These are phyloP conservation scores for Coemansia aciculifera DNA, from an alignment of 192 early-diverging fungal species.

Conservation along the genomic window DNA sequence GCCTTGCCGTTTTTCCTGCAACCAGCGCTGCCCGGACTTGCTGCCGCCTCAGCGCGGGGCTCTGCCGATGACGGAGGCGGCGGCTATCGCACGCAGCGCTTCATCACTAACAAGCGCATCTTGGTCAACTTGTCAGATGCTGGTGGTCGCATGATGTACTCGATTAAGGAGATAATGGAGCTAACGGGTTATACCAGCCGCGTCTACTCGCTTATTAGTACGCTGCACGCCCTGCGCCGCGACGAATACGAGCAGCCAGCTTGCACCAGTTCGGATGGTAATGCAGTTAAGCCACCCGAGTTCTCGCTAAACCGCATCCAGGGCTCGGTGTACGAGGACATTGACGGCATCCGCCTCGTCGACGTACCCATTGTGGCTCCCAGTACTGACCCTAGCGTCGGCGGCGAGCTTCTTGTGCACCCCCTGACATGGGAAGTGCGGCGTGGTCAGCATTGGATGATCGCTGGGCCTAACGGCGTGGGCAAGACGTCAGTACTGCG, in stretches of 20 bases:
- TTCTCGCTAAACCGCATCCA: constrained; percentile 25
- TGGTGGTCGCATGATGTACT: constrained; percentile 95
- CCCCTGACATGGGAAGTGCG: constrained; percentile 83
- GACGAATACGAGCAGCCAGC: constrained; percentile 54
- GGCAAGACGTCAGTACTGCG: constrained; percentile 93
- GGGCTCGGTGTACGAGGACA: constrained; percentile 46
- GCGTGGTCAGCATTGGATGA: constrained; percentile 90
- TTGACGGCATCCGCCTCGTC: constrained; percentile 76
- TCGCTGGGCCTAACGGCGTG: constrained; percentile 93
- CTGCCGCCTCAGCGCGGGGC: neutral
- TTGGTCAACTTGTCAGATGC: constrained; percentile 90
- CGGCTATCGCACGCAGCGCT: constrained; percentile 70
- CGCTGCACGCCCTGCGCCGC: constrained; percentile 75
- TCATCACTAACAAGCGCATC: constrained; percentile 90
- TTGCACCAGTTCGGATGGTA: neutral
- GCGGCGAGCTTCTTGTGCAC: constrained; percentile 87
- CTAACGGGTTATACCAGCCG: constrained; percentile 86
- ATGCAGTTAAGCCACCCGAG: neutral
- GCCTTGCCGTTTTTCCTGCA: constrained; percentile 87
- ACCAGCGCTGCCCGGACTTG: constrained; percentile 55
- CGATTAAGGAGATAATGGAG: constrained; percentile 90
- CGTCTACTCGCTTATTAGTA: constrained; percentile 82
- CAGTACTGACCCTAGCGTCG: constrained; percentile 37
- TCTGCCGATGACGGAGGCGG: constrained; percentile 10
- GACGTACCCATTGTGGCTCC: constrained; percentile 93